Percentiles rank a stretch among this genome's conserved stretches.
phyloP scores from a whole-genome alignment of 345 rosid species.

The Brassica juncea region DNA sequence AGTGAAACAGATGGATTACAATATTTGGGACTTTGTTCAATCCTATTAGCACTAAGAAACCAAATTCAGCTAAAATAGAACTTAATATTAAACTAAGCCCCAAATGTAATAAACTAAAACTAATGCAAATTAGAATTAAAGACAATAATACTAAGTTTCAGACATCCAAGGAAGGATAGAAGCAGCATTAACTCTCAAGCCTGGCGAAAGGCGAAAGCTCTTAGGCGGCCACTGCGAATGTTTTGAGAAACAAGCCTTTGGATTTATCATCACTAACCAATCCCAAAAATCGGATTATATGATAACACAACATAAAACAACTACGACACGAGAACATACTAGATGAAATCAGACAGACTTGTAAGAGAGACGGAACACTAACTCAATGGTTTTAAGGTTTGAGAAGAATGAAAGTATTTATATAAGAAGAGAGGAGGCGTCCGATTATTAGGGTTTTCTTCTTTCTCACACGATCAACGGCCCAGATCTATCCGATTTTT shows the following conservation, averaged over 20 bases:
- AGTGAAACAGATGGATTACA: slow-evolving; percentile 39
- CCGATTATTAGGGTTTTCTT: slow-evolving; percentile 35
- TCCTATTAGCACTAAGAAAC: slow-evolving; percentile 25
- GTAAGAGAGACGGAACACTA: neutral
- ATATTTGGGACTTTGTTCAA: slow-evolving; percentile 33
- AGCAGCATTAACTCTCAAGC: slow-evolving; percentile 64
- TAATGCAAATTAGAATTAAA: neutral
- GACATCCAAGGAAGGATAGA: slow-evolving; percentile 66
- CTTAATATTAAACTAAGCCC: neutral
- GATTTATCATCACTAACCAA: slow-evolving; percentile 44
- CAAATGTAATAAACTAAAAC: neutral
- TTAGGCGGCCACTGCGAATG: slow-evolving; percentile 85
- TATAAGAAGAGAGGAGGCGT: slow-evolving; percentile 25
- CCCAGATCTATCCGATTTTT: neutral
- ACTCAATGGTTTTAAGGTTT: neutral
- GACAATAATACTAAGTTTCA: slow-evolving; percentile 10
- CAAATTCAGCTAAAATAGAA: slow-evolving; percentile 7
- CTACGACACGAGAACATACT: neutral
- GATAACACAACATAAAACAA: neutral
- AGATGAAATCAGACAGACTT: neutral
- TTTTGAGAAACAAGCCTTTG: slow-evolving; percentile 70
- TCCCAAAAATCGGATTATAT: neutral
- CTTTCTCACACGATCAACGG: slow-evolving; percentile 17
- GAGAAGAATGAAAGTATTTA: neutral
- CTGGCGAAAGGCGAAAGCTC: slow-evolving; percentile 69